Percentiles rank a stretch among this genome's conserved stretches.
Conservation (phyloP, 805 yeast genomes). For the Brettanomyces anomalus region DNA sequence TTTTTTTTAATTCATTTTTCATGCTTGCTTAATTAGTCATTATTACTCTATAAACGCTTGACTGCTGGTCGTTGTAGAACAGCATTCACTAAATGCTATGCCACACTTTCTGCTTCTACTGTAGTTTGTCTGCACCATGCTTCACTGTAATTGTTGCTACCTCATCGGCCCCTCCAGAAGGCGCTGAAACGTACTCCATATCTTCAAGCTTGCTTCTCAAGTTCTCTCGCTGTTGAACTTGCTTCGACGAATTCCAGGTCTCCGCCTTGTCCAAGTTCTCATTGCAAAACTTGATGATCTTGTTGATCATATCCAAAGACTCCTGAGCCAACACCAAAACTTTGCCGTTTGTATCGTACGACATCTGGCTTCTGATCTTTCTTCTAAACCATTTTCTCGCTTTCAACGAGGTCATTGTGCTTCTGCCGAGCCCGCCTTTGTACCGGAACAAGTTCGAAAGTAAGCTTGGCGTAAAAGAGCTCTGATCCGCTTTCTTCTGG, state of each 20-base stretch:
- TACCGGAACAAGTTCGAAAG: conserved; percentile 22
- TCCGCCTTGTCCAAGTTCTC: conserved; percentile 82
- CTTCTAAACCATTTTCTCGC: conserved; percentile 19
- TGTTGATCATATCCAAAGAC: conserved; percentile 77
- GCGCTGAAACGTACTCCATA: conserved; percentile 13
- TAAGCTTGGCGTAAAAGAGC: conserved; percentile 18
- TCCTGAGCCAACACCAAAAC: conserved; percentile 81
- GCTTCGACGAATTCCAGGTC: conserved; percentile 45
- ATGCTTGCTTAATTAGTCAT: no score
- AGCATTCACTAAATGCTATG: no score
- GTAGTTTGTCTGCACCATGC: not conserved
- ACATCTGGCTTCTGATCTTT: conserved; percentile 20
- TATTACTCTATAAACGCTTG: not conserved
- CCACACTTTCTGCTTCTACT: no score
- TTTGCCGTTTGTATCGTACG: conserved; percentile 49
- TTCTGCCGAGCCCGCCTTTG: conserved; percentile 7
- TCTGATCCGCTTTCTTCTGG: not conserved
- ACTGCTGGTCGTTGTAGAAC: no score
- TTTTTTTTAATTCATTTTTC: no score
- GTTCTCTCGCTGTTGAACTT: conserved; percentile 19
- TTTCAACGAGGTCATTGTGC: conserved; percentile 5
- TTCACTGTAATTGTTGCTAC: conserved; percentile 6
- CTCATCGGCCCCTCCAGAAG: conserved; percentile 3
- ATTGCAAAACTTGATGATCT: conserved; percentile 76
- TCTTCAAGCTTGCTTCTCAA: conserved; percentile 20